Evolutionary conservation across 768 basidiomycete species (phyloP).

Genomic region (Suillus placidus): DNA sequence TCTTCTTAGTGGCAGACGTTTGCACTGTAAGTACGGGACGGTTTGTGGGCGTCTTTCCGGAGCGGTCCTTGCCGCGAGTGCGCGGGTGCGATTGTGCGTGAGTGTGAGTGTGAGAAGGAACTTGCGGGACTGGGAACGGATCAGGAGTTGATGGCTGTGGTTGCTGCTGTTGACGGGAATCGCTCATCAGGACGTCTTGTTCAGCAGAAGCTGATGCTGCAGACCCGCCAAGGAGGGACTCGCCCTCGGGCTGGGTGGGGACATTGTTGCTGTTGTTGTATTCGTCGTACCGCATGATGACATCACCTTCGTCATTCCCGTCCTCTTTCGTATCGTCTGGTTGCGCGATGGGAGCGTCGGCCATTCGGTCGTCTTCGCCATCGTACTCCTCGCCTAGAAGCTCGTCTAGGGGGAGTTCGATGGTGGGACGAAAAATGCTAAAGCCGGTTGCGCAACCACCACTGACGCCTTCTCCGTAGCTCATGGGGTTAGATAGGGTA

Average conservation of each 20-base stretch:
- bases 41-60: conserved; percentile 37
- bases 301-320: background rate
- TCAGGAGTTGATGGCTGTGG: background rate
- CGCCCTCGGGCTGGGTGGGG: conserved; percentile 12
- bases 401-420: conserved; percentile 86
- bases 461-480: conserved; percentile 76
- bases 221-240: conserved; percentile 1
- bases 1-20: conserved; percentile 42
- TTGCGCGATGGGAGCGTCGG: background rate
- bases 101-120: conserved; percentile 37
- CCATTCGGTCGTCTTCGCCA: background rate
- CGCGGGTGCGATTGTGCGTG: conserved; percentile 58
- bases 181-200: conserved; percentile 32
- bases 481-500: conserved; percentile 66
- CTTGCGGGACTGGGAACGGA: conserved; percentile 37
- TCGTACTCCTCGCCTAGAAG: conserved; percentile 46
- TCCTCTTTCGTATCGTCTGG: conserved; percentile 2
- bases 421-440: conserved; percentile 73
- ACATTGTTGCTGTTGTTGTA: conserved; percentile 4
- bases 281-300: conserved; percentile 25
- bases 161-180: conserved; percentile 23
- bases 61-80: conserved; percentile 37
- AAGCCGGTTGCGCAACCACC: conserved; percentile 53
- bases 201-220: background rate
- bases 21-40: conserved; percentile 66